Conservation (phyloP, 108 stramenopile species). For the Fragilaria radians region DNA sequence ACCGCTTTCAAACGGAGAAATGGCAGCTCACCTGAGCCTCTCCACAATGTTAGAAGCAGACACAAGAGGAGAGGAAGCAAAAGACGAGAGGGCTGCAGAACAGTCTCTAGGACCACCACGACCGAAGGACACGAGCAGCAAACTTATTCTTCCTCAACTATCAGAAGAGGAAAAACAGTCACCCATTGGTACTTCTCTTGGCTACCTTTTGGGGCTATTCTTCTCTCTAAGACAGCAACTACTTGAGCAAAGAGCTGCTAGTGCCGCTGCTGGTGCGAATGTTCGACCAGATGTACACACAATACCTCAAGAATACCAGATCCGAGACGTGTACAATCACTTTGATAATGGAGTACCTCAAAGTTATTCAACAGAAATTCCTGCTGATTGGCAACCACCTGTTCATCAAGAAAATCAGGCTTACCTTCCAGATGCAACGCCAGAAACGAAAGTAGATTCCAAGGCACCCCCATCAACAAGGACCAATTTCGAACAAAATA, state of each 20-base stretch:
- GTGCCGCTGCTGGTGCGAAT: neutral
- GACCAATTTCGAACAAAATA: conserved; percentile 59
- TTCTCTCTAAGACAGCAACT: conserved; percentile 71
- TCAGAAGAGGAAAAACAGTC: conserved; percentile 61
- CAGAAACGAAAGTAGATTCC: neutral
- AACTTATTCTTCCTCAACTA: conserved; percentile 55
- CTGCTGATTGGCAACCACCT: neutral
- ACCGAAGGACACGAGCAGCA: conserved; percentile 10
- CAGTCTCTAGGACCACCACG: neutral
- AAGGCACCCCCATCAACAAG: conserved; percentile 17
- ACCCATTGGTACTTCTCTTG: conserved; percentile 70
- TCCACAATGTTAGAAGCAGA: conserved; percentile 15
- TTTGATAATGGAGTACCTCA: neutral
- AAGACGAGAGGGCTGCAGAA: neutral
- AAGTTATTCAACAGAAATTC: neutral
- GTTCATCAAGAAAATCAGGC: neutral
- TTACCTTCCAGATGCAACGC: neutral
- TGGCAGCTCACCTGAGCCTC: conserved; percentile 60
- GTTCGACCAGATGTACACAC: neutral
- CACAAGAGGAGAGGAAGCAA: neutral
- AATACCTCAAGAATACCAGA: neutral
- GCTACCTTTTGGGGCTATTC: conserved; percentile 78
- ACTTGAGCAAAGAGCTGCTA: conserved; percentile 30
- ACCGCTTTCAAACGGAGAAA: conserved; percentile 48
- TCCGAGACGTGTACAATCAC: neutral